These are phyloP conservation scores for Neurospora sp. DNA, from an alignment of 495 filamentous ascomycete genomes.

Conservation along the genomic window DNA sequence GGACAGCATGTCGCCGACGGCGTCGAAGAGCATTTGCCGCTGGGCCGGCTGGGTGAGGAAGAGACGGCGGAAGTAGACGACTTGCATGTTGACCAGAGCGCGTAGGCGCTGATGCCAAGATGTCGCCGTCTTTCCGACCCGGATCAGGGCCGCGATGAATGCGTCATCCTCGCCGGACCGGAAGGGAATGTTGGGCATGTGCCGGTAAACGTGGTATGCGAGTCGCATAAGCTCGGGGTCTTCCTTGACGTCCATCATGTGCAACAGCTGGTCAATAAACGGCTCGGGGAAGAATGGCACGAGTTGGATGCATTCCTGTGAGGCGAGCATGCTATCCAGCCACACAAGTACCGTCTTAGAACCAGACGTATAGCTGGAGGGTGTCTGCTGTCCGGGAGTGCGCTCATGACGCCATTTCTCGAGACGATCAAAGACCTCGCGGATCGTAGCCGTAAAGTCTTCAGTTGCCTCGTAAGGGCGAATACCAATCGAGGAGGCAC, in stretches of 20 bases:
- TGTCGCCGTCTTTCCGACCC: slow-evolving; percentile 73
- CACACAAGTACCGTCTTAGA: slow-evolving; percentile 93
- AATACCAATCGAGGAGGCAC: slow-evolving; percentile 72
- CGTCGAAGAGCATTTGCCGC: slow-evolving; percentile 73
- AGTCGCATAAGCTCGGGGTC: slow-evolving; percentile 91
- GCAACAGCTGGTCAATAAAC: slow-evolving; percentile 82
- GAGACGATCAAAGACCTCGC: slow-evolving; percentile 67
- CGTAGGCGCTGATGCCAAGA: slow-evolving; percentile 97
- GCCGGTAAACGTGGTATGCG: slow-evolving; percentile 94
- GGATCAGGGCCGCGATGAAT: slow-evolving; percentile 79
- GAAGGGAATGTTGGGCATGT: slow-evolving; percentile 93
- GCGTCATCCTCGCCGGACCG: slow-evolving; percentile 70
- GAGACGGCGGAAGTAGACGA: slow-evolving; percentile 93
- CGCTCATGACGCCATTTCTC: slow-evolving; percentile 83
- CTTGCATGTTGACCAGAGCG: slow-evolving; percentile 98
- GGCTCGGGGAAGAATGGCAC: slow-evolving; percentile 82
- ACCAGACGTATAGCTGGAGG: slow-evolving; percentile 88
- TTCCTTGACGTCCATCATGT: slow-evolving; percentile 99
- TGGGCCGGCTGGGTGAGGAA: slow-evolving; percentile 78
- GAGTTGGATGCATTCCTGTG: slow-evolving; percentile 85
- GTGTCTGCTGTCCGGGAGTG: slow-evolving; percentile 80
- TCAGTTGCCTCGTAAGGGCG: slow-evolving; percentile 68
- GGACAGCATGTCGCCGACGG: slow-evolving; percentile 86
- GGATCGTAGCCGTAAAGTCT: slow-evolving; percentile 64
- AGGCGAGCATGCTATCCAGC: slow-evolving; percentile 85